Evolutionary conservation across 2,329 filamentous ascomycete species (phyloP).

Genomic region (Botryotinia convoluta): DNA sequence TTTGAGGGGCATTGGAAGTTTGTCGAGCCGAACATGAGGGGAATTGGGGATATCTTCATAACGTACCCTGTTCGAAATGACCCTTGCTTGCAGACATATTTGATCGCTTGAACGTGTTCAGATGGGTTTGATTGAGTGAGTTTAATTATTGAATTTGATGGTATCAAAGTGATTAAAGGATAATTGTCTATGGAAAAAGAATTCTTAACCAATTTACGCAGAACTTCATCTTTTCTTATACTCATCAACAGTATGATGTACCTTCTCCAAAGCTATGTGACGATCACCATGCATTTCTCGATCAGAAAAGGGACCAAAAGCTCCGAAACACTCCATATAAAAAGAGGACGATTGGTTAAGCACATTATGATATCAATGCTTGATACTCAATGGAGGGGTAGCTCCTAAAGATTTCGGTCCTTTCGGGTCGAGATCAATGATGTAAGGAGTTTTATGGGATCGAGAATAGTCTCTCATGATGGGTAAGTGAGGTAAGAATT

Average conservation of each 20-base stretch:
- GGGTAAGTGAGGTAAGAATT: background rate
- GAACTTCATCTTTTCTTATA: conserved; percentile 28
- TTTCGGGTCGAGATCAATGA: conserved; percentile 5
- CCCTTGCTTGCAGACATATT: conserved; percentile 35
- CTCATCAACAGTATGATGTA: background rate
- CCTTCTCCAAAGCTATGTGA: background rate
- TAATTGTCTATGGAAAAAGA: conserved; percentile 24
- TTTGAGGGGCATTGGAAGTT: background rate
- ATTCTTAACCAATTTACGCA: conserved; percentile 33
- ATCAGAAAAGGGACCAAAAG: conserved; percentile 8
- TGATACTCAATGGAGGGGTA: conserved; percentile 9
- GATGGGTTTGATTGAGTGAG: conserved; percentile 24
- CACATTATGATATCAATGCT: background rate
- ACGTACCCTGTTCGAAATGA: conserved; percentile 40
- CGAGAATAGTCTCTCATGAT: background rate
- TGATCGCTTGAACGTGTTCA: conserved; percentile 9
- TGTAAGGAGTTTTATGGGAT: background rate
- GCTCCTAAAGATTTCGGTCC: background rate
- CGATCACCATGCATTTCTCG: background rate
- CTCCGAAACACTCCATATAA: conserved; percentile 6
- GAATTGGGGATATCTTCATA: background rate
- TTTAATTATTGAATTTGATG: background rate
- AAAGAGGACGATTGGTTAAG: background rate
- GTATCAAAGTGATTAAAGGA: background rate
- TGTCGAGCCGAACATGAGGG: background rate